Evolutionary conservation across 805 yeast genomes (phyloP).

Genomic region (Yamadazyma paraphyllophila): DNA sequence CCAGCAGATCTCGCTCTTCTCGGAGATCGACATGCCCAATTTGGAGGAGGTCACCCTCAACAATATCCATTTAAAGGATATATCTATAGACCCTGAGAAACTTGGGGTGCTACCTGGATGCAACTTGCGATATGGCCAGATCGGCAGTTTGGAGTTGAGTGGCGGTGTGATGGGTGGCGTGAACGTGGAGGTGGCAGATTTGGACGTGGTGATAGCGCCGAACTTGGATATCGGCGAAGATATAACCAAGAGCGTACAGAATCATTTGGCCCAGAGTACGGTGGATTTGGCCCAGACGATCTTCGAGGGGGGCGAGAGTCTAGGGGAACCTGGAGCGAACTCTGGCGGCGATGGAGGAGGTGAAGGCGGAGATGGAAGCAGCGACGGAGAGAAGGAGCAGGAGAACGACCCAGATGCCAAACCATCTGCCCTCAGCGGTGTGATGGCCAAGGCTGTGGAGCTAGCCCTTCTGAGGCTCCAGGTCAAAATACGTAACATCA

Average conservation of each 20-base stretch:
- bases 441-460: constrained; percentile 65
- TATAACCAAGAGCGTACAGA: constrained; percentile 32
- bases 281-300: constrained; percentile 68
- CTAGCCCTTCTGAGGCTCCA: constrained; percentile 62
- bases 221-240: constrained; percentile 25
- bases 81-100: constrained; percentile 70
- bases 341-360: constrained; percentile 17
- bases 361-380: constrained; percentile 7
- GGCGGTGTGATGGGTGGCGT: constrained; percentile 74
- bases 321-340: too few species aligned
- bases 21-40: constrained; percentile 78
- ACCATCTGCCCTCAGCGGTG: constrained; percentile 42
- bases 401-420: constrained; percentile 8
- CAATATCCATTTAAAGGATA: constrained; percentile 52
- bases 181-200: constrained; percentile 53
- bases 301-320: constrained; percentile 27
- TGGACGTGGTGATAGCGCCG: constrained; percentile 45
- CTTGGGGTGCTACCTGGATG: constrained; percentile 63
- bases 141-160: constrained; percentile 50
- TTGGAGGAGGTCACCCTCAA: constrained; percentile 70
- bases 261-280: constrained; percentile 68
- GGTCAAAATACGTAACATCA: constrained; percentile 47
- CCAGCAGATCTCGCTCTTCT: constrained; percentile 77
- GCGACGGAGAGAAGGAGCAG: constrained; percentile 2
- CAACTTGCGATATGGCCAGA: constrained; percentile 57